Base-by-base conservation (phyloP, 2,329 filamentous ascomycete genomes). In the Leptographium wingfieldii region DNA sequence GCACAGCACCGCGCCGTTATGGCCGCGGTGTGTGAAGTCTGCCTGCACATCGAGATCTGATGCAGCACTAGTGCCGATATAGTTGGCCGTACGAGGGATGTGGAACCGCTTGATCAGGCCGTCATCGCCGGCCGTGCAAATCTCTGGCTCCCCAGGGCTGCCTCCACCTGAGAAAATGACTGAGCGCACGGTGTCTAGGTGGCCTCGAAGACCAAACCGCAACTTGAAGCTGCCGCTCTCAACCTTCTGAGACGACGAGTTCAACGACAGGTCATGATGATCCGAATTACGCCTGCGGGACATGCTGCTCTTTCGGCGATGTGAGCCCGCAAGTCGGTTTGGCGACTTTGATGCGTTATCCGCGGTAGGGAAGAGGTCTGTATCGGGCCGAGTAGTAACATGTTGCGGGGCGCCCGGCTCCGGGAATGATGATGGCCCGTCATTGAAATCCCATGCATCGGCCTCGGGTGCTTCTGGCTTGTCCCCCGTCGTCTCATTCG, bases 131-230 rank as follows among this genome's bases (percentile, higher is more conserved):
- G 89, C 90, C 3, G 92, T 99, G 73, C 92, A 97, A 59, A 99
- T 92, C 72, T 99, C 94, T 1, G 94, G 94, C 70, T 99, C 94
- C 3, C 90, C 90, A 3, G 92, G 92, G 68, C 91, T 96, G 63
- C 94, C 94, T 51, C 94, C 94, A 29, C 94, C 94, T 1, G 92
- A 97, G 73, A 99, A 99, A 64, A 96, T 95, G 61, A 97, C 90
- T 1, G 90, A 90, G 49, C 94, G 86, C 5, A 99, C 90, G 3
- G 95, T 92, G 70, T 97, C 91, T 2, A 99, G 80, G 71, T 99
- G 94, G 1, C 94, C 94, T 57, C 92, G 82, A 5, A 99, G 79
- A 5, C 91, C 92, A 69, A 96, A 97, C 57, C 91, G 84, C 61
- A 97, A 86, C 72, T 95, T 96, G 76, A 99, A 97, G 65, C 82